Conservation (phyloP, 208 protist species). For the Naegleria gruberi region DNA sequence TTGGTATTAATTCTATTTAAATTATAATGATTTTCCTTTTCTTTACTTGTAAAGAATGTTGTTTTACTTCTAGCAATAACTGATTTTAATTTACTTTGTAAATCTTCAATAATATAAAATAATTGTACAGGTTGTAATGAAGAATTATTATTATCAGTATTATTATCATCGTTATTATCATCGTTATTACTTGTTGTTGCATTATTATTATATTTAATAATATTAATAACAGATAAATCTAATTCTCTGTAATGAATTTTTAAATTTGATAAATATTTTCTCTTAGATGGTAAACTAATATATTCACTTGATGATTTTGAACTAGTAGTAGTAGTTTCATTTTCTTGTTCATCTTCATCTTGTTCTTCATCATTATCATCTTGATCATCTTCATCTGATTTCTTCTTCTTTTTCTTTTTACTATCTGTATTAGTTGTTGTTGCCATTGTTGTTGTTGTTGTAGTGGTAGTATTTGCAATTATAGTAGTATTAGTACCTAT, state of each 20-base stretch:
- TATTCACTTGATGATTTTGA: neutral
- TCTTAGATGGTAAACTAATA: neutral
- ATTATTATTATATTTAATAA: neutral
- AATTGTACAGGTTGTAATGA: neutral
- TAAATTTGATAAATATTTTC: neutral
- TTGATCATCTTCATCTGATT: neutral
- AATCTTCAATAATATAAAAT: slow-evolving; percentile 3
- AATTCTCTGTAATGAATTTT: neutral
- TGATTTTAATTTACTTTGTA: neutral
- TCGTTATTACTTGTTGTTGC: no score
- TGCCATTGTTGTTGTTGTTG: neutral
- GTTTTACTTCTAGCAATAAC: neutral
- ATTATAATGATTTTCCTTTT: neutral
- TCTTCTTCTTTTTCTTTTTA: neutral
- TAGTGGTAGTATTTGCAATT: neutral
- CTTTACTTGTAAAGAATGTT: neutral
- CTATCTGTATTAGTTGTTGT: neutral
- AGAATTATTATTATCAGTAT: neutral
- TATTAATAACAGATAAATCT: neutral
- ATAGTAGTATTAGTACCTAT: neutral
- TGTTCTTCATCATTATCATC: neutral
- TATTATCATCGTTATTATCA: no score
- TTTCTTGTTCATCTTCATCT: neutral
- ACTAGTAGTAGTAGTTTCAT: neutral
- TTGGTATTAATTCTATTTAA: neutral